Base-by-base conservation (phyloP, 1,139 yeast species). In the Protomyces inundatus region DNA sequence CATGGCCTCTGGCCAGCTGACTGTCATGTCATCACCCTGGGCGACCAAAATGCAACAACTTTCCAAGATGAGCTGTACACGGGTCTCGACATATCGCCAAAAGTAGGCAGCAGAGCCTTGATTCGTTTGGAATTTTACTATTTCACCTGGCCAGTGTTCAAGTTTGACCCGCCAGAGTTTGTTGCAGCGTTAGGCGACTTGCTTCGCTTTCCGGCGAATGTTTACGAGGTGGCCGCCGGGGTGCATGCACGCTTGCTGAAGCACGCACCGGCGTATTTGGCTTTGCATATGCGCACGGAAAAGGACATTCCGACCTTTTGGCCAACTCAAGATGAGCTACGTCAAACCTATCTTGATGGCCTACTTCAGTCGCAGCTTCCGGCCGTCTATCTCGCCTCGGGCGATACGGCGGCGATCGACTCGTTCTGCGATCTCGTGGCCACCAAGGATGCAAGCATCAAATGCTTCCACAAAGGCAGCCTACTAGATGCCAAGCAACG, bases 301-400 rank as follows among this genome's bases (percentile, higher is more conserved):
- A 30, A 36, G 23, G 55, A 53, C 16, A 46, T 16, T 16, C 37
- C 55, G 14, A 23, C 35, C 5, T 23, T 23, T 23, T 23, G 23
- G 23, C 23, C 23, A 23, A 23, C 23, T 1, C 45, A 53, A 23
- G 37, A 36, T 42, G 7, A 36, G 35, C 2, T 23, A 23, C 23
- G 23, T 23, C 23, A 23, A 23, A 36, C 10, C n/a, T 53, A 36
- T 14, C 46, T 42, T 30, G 23, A 23, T 23, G 23, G 23, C 23
- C 23, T 23, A 23, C 37, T 53, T 46, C 45, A 53, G 5, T 10
- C 55, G 4, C 55, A 53, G 34, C 36, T 53, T 42, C 23, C n/a
- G 7, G 55, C 46, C n/a, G 35, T 54, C 32, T 54, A 54, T 32
- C 33, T 54, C 33, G 58, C 58, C 9, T 54, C 58, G 35, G 58